These are phyloP conservation scores for Stipa capillata DNA, from an alignment of 176 grass and related monocot genomes.

Conservation along the genomic window DNA sequence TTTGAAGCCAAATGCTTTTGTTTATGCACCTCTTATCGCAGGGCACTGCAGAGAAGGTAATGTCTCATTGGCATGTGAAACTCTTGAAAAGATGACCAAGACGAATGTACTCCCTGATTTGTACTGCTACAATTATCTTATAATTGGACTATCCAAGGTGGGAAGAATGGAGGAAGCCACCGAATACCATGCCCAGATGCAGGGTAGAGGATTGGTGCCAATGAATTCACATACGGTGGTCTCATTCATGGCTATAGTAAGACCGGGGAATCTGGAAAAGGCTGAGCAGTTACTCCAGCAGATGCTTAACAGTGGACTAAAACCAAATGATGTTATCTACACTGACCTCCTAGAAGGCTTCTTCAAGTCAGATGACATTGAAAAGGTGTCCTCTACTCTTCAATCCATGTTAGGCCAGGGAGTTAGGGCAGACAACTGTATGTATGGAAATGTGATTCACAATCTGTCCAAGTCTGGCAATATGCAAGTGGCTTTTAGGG, in stretches of 20 bases:
- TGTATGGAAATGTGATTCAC: slow-evolving; percentile 54
- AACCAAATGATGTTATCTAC: slow-evolving; percentile 52
- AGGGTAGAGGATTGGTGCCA: slow-evolving; percentile 48
- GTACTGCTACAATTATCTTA: slow-evolving; percentile 70
- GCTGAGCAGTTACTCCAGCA: slow-evolving; percentile 51
- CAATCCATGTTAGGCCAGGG: slow-evolving; percentile 46
- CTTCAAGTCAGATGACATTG: slow-evolving; percentile 34
- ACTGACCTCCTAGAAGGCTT: slow-evolving; percentile 54
- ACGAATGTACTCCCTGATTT: slow-evolving; percentile 48
- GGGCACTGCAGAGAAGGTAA: slow-evolving; percentile 56
- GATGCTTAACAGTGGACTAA: slow-evolving; percentile 42
- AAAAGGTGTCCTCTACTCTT: slow-evolving; percentile 45
- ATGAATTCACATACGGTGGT: slow-evolving; percentile 53
- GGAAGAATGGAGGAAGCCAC: slow-evolving; percentile 57
- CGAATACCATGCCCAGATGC: slow-evolving; percentile 52
- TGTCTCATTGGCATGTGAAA: slow-evolving; percentile 43
- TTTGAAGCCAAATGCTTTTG: slow-evolving; percentile 45
- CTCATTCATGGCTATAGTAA: slow-evolving; percentile 59
- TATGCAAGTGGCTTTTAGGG: slow-evolving; percentile 48
- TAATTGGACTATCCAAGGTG: slow-evolving; percentile 53
- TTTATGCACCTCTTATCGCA: slow-evolving; percentile 60
- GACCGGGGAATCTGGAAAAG: slow-evolving; percentile 45
- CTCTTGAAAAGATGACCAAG: slow-evolving; percentile 48
- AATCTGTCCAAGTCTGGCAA: slow-evolving; percentile 47
- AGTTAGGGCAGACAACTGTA: slow-evolving; percentile 30